Evolutionary conservation across 805 yeast species (phyloP).

Genomic region (Saccharomycopsis vini): DNA sequence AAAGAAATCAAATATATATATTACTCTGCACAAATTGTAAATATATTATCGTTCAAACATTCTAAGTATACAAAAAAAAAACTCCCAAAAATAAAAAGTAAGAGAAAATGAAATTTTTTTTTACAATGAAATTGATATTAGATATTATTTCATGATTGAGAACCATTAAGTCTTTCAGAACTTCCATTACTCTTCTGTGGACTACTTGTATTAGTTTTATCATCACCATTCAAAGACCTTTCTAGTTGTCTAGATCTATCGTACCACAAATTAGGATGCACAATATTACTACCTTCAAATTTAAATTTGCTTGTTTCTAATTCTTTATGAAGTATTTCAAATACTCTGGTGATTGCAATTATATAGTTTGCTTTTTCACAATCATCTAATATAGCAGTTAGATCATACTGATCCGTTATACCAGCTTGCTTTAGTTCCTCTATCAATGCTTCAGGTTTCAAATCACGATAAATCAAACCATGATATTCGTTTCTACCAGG

Average conservation of each 20-base stretch:
- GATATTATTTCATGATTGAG: too few species aligned
- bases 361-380: constrained; percentile 66
- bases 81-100: too few species aligned
- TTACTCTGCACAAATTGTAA: too few species aligned
- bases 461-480: constrained; percentile 89
- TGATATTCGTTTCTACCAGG: constrained; percentile 65
- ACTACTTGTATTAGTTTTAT: neutral
- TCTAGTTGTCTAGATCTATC: constrained; percentile 62
- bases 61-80: too few species aligned
- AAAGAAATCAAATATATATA: too few species aligned
- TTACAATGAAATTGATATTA: too few species aligned
- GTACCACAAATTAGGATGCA: constrained; percentile 84
- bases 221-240: constrained; percentile 11
- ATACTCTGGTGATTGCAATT: constrained; percentile 82
- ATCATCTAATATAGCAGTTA: constrained; percentile 57
- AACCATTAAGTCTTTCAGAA: too few species aligned
- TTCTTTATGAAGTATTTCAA: constrained; percentile 58
- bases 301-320: constrained; percentile 27
- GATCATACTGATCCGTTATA: constrained; percentile 37
- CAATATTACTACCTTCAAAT: constrained; percentile 52
- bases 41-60: too few species aligned
- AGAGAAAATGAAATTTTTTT: too few species aligned
- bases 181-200: neutral
- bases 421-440: constrained; percentile 51
- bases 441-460: constrained; percentile 54